Evolutionary conservation across 768 basidiomycete genomes (phyloP), one percentile per base, ranked within the genome.

Genomic region (Trametes meyenii): DNA sequence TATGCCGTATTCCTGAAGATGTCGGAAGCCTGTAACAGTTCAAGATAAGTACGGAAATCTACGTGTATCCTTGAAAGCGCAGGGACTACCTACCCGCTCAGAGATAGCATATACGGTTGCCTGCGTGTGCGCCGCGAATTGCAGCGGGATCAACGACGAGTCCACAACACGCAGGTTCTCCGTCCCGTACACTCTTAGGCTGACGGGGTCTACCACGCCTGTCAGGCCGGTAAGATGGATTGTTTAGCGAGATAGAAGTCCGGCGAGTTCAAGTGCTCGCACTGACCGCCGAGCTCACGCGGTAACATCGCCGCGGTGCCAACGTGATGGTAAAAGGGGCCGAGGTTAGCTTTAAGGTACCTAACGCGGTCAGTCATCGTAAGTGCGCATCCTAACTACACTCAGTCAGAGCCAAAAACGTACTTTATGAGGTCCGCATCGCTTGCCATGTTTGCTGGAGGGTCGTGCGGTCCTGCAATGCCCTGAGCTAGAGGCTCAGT

Each of bases 291-390:
- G 23, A 46, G 8, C 12, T 14, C 10, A 12, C 40, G 43, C 3
- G 59, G 51, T 8, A 60, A 12, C 59, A 60, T 60, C 23, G 45
- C 35, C 12, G 59, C 52, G 23, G 59, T 53, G 35, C 59, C 59
- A 7, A 36, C 36, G 23, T 51, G 59, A 43, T 60, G 59, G 35
- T 19, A 60, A 44, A 54, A 42, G 10, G 59, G 39, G 17, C n/a
- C 24, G 16, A 45, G 24, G 44, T 3, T 16, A 1, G 19, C 43
- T 26, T 29, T 53, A 13, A 48, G 26, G 36, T 33, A 60, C 2
- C 51, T 60, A 23, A 23, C 16, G 3, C 17, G 43, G 33, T 5
- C 26, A 8, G 29, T 33, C 8, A 8, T 33, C 29, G 8, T 33
- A 10, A 13, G 12, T n/a, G 5, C 8, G 19, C 46, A 39, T 29